Evolutionary conservation across 352 stramenopile genomes (phyloP).

Genomic region (Pseudoperonospora humuli): DNA sequence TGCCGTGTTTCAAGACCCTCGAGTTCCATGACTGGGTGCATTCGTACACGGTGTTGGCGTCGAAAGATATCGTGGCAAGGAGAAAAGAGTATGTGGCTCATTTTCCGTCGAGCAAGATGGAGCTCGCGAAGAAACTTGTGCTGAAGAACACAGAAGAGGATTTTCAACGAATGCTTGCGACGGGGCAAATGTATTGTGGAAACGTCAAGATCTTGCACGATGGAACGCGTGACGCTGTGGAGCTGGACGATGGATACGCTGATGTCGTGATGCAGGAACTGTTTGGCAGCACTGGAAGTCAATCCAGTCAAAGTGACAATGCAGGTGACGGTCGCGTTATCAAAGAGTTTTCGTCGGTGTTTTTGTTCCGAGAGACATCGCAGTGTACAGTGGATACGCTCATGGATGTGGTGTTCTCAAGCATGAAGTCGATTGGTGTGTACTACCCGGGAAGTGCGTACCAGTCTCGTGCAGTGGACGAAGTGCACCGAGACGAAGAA

Average conservation of each 20-base stretch:
- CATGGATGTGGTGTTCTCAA: too few relatives aligned
- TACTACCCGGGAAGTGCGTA: conserved; percentile 73
- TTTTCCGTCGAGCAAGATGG: conserved; percentile 54
- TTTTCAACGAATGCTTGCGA: conserved; percentile 18
- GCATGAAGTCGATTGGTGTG: conserved; percentile 41
- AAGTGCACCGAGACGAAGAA: conserved; percentile 19
- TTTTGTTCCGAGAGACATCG: too few relatives aligned
- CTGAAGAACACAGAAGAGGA: conserved; percentile 41
- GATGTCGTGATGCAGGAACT: conserved; percentile 31
- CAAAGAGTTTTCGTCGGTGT: too few relatives aligned
- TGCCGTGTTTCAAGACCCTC: conserved; percentile 41
- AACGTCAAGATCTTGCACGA: conserved; percentile 46
- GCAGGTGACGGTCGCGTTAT: too few relatives aligned
- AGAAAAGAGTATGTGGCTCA: conserved; percentile 40
- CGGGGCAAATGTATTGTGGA: conserved; percentile 28
- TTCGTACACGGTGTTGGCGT: conserved; percentile 53
- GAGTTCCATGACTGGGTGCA: conserved; percentile 75
- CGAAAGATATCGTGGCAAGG: conserved; percentile 16
- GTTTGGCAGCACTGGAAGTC: too few relatives aligned
- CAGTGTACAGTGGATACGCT: too few relatives aligned
- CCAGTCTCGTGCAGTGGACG: conserved; percentile 27
- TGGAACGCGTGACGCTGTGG: conserved; percentile 27
- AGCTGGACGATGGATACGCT: conserved; percentile 20
- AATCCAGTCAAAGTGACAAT: too few relatives aligned
- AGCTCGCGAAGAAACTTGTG: conserved; percentile 45